phyloP scores from a whole-genome alignment of 2,329 filamentous ascomycete genomes.

The Dothideomycetes sp. region DNA sequence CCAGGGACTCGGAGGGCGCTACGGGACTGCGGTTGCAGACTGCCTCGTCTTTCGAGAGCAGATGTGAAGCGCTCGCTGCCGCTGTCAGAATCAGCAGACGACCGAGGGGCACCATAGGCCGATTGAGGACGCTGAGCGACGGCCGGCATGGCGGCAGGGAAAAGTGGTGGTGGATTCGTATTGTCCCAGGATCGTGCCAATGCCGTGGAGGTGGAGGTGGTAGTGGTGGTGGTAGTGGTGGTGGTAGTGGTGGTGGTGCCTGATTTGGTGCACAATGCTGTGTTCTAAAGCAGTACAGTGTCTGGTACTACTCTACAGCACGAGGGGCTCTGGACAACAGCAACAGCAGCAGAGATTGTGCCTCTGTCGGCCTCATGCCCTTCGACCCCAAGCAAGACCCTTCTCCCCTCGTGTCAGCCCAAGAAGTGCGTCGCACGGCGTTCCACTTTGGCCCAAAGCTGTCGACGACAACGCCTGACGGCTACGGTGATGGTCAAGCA shows the following conservation, averaged over 20 bases:
- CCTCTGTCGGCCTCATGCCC: constrained; percentile 4
- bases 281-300: background rate
- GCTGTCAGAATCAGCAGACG: constrained; percentile 10
- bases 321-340: too few relatives aligned
- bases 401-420: too few relatives aligned
- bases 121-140: constrained; percentile 8
- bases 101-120: constrained; percentile 9
- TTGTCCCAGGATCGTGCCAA: background rate
- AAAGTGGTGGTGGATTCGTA: background rate
- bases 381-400: background rate
- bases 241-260: background rate
- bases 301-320: too few relatives aligned
- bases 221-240: background rate
- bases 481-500: constrained; percentile 6
- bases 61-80: constrained; percentile 11
- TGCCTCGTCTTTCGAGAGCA: constrained; percentile 8
- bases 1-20: constrained; percentile 2
- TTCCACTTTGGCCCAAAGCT: constrained; percentile 7
- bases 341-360: background rate
- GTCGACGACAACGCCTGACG: constrained; percentile 2
- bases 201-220: background rate
- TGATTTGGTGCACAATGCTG: background rate
- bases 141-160: constrained; percentile 12
- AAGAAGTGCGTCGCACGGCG: constrained; percentile 1
- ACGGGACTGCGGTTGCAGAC: constrained; percentile 4